phyloP scores from a whole-genome alignment of 768 basidiomycete genomes.

The Kwoniella bestiolae region DNA sequence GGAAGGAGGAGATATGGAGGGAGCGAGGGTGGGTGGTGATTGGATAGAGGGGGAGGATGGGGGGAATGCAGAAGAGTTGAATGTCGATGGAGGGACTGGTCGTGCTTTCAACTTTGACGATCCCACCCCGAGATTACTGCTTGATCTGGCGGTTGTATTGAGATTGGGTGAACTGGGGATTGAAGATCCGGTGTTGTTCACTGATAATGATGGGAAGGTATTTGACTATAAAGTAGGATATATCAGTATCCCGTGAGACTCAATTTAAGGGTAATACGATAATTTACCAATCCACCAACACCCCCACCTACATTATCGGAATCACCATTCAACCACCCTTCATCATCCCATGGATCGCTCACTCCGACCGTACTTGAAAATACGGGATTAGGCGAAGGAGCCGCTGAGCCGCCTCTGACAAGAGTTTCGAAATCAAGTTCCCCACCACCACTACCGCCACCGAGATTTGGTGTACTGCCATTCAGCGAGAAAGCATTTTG shows the following conservation, averaged over 20 bases:
- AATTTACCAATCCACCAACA: conserved; percentile 33
- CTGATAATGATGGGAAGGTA: conserved; percentile 25
- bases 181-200: conserved; percentile 17
- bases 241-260: background rate
- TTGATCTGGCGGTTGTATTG: conserved; percentile 1
- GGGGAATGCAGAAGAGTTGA: conserved; percentile 49
- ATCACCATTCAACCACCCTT: conserved; percentile 39
- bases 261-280: background rate
- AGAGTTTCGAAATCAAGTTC: conserved; percentile 73
- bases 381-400: conserved; percentile 17
- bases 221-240: conserved; percentile 1
- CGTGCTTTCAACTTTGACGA: conserved; percentile 45
- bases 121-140: conserved; percentile 11
- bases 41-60: background rate
- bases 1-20: background rate
- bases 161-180: background rate
- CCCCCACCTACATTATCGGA: conserved; percentile 11
- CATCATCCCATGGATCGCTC: conserved; percentile 48
- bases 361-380: background rate
- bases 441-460: conserved; percentile 49
- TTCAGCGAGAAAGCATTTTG: conserved; percentile 60
- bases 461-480: conserved; percentile 51
- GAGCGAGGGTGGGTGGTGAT: conserved; percentile 9
- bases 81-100: conserved; percentile 47
- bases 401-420: conserved; percentile 39